These are phyloP conservation scores for Chlamydomonas sp. DNA, from an alignment of 139 green algal genomes.

Conservation along the genomic window DNA sequence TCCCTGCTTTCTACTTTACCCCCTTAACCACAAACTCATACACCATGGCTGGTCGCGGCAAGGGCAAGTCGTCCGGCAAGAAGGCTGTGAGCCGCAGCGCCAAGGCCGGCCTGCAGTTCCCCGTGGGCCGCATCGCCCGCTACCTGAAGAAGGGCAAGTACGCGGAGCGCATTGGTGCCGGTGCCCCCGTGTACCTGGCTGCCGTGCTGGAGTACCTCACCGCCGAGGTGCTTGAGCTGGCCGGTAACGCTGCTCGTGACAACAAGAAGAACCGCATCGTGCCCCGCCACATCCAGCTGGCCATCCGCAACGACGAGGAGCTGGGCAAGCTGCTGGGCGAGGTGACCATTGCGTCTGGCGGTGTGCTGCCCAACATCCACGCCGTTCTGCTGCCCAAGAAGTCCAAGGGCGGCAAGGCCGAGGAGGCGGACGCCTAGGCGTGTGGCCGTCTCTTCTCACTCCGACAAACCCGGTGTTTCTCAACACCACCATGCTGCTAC, in stretches of 20 bases:
- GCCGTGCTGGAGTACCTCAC: slow-evolving; percentile 77
- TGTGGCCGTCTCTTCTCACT: neutral
- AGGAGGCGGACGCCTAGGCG: neutral
- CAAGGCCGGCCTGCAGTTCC: slow-evolving; percentile 89
- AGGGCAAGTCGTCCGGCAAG: too few species aligned
- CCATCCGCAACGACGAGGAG: slow-evolving; percentile 49
- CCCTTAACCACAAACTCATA: too few species aligned
- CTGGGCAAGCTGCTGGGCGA: slow-evolving; percentile 75
- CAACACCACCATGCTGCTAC: too few species aligned
- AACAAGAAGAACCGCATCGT: slow-evolving; percentile 93
- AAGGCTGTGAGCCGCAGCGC: too few species aligned
- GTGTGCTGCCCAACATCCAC: slow-evolving; percentile 83
- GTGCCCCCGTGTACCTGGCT: slow-evolving; percentile 67
- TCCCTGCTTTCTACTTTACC: slow-evolving; percentile 47
- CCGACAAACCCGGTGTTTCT: too few species aligned
- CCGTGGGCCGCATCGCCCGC: slow-evolving; percentile 79
- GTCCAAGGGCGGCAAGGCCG: slow-evolving; percentile 48
- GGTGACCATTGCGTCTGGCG: slow-evolving; percentile 71
- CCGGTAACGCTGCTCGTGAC: slow-evolving; percentile 60
- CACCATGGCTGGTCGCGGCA: too few species aligned
- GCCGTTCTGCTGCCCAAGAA: slow-evolving; percentile 82
- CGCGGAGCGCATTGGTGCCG: slow-evolving; percentile 58
- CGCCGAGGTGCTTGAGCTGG: too few species aligned
- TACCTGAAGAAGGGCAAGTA: slow-evolving; percentile 83
- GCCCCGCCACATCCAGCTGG: neutral